Evolutionary conservation across 257 asterid genomes (phyloP).

Genomic region (Apocynum venetum): DNA sequence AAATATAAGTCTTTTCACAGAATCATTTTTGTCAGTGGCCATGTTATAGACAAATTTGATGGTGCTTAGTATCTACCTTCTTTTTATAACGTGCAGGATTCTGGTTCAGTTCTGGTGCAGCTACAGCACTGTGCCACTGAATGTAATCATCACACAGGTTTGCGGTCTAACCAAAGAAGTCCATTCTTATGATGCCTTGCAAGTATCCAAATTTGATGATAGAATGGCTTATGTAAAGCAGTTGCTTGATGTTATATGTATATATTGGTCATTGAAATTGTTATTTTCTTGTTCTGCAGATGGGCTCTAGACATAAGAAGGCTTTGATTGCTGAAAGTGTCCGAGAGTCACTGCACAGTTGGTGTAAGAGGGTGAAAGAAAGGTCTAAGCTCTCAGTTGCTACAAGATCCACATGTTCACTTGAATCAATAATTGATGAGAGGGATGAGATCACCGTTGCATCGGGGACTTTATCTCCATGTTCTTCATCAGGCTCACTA

Average conservation of each 20-base stretch:
- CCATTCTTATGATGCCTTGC: background rate
- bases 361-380: slow-evolving; percentile 86
- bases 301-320: slow-evolving; percentile 82
- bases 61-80: slow-evolving; percentile 1
- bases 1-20: background rate
- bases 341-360: slow-evolving; percentile 75
- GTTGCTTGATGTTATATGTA: background rate
- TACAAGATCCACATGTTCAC: slow-evolving; percentile 69
- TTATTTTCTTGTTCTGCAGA: slow-evolving; percentile 25
- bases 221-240: background rate
- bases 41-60: background rate
- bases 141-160: slow-evolving; percentile 76
- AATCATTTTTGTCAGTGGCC: background rate
- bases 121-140: slow-evolving; percentile 74
- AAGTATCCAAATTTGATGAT: background rate
- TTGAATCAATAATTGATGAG: slow-evolving; percentile 53
- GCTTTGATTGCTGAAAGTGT: slow-evolving; percentile 87
- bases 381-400: slow-evolving; percentile 64
- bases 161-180: slow-evolving; percentile 3
- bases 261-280: background rate
- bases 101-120: slow-evolving; percentile 92
- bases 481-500: slow-evolving; percentile 52
- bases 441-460: slow-evolving; percentile 57
- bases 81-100: slow-evolving; percentile 41
- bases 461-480: slow-evolving; percentile 62